phyloP scores from a whole-genome alignment of 805 yeast genomes.

The Candida stauntonica region DNA sequence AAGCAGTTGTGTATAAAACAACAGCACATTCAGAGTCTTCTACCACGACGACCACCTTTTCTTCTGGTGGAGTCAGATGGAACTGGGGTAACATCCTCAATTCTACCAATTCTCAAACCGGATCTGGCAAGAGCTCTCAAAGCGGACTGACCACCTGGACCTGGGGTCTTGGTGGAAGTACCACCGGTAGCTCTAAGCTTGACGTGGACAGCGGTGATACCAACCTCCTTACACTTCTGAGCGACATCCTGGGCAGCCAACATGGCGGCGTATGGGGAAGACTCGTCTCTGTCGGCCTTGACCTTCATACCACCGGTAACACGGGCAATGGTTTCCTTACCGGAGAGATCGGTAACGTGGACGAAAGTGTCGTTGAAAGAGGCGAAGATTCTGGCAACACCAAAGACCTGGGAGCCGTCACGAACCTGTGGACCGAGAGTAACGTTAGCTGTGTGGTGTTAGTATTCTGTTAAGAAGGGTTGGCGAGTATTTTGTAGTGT shows the following conservation, averaged over 20 bases:
- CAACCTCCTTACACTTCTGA: constrained; percentile 98
- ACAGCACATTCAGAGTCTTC: constrained; percentile 71
- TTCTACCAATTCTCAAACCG: constrained; percentile 99
- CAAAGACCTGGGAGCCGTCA: constrained; percentile 98
- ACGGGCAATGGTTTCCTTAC: constrained; percentile 99
- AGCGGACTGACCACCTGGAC: constrained; percentile 99
- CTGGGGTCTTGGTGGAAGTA: constrained; percentile 99
- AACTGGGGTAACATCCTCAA: constrained; percentile 99
- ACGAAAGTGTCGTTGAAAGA: constrained; percentile 99
- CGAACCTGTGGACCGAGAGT: constrained; percentile 83
- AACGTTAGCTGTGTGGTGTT: constrained; percentile 43
- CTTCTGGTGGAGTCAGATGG: constrained; percentile 99
- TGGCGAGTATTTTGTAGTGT: too few species aligned
- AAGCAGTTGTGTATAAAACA: constrained; percentile 7
- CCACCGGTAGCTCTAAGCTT: constrained; percentile 99
- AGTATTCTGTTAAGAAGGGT: constrained; percentile 18
- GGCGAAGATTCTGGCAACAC: constrained; percentile 99
- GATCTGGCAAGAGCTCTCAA: constrained; percentile 99
- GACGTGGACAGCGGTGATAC: constrained; percentile 99
- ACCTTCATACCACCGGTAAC: constrained; percentile 99
- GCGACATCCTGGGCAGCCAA: constrained; percentile 99
- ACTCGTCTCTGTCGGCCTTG: constrained; percentile 99
- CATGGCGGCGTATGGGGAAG: constrained; percentile 99
- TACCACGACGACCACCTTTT: constrained; percentile 99
- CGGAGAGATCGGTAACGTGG: constrained; percentile 98